These are phyloP conservation scores for Neurospora cerealis DNA, from an alignment of 495 filamentous ascomycete genomes.

Conservation along the genomic window DNA sequence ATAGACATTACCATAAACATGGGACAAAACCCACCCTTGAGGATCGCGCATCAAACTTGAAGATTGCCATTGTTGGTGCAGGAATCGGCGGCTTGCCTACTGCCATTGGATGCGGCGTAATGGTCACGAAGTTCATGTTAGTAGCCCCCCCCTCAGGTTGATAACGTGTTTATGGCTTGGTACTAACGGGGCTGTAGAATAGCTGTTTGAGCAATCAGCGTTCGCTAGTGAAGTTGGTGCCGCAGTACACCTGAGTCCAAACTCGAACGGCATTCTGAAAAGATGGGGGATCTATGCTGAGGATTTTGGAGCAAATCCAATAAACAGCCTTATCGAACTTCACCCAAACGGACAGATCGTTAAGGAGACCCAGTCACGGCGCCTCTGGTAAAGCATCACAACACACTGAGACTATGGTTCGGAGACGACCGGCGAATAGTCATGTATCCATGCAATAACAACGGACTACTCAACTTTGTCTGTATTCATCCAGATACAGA, in stretches of 20 bases:
- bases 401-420: conserved; percentile 41
- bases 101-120: conserved; percentile 43
- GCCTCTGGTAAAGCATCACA: conserved; percentile 26
- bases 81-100: conserved; percentile 47
- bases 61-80: conserved; percentile 43
- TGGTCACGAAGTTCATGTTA: conserved; percentile 44
- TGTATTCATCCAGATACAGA: conserved; percentile 45
- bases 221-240: conserved; percentile 46
- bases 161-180: conserved; percentile 2
- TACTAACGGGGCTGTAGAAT: not conserved
- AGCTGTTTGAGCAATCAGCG: conserved; percentile 45
- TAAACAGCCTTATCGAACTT: conserved; percentile 29
- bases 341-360: conserved; percentile 18
- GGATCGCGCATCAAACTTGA: conserved; percentile 11
- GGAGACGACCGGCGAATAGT: conserved; percentile 42
- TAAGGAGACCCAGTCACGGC: conserved; percentile 34
- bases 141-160: not conserved
- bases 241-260: conserved; percentile 46
- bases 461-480: conserved; percentile 49
- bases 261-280: conserved; percentile 39
- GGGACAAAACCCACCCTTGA: not conserved
- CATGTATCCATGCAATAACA: conserved; percentile 49
- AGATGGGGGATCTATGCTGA: conserved; percentile 32
- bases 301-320: conserved; percentile 19
- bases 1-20: not conserved